Evolutionary conservation across 2,329 filamentous ascomycete genomes (phyloP).

Genomic region (Sporothrix sp.): DNA sequence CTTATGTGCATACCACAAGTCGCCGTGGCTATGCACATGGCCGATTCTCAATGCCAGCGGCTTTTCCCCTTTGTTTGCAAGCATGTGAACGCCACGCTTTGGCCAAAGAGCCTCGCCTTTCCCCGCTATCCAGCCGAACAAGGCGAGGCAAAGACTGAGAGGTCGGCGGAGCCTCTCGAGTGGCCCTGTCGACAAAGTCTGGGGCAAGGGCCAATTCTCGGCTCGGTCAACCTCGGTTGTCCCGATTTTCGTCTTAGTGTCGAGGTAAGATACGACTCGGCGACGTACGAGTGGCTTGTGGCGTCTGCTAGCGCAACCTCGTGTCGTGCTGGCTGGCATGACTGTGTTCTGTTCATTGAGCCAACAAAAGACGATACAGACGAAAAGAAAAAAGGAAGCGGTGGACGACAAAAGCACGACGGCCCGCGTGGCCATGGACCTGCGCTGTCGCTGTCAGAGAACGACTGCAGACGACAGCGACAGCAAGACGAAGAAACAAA

Average conservation of each 20-base stretch:
- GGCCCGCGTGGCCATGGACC: neutral
- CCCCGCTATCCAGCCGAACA: neutral
- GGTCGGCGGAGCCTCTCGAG: neutral
- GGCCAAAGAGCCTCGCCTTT: neutral
- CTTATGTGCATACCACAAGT: neutral
- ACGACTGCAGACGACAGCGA: too few relatives aligned
- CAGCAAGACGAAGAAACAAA: too few relatives aligned
- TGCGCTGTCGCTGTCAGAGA: too few relatives aligned
- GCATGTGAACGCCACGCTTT: conserved; percentile 10
- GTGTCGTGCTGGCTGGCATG: too few relatives aligned
- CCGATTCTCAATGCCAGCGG: neutral
- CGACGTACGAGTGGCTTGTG: too few relatives aligned
- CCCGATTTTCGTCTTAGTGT: neutral
- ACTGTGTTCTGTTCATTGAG: too few relatives aligned
- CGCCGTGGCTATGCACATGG: neutral
- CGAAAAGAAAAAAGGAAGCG: neutral
- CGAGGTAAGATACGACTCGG: too few relatives aligned
- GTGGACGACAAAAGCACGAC: neutral
- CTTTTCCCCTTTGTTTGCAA: neutral
- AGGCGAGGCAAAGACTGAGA: neutral
- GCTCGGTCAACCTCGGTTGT: conserved; percentile 14
- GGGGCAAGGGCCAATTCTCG: conserved; percentile 5
- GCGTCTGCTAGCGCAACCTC: too few relatives aligned
- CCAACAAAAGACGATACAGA: too few relatives aligned
- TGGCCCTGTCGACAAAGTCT: too few relatives aligned